Evolutionary conservation across 257 asterid species (phyloP).

Genomic region (Marsdenia floribunda): DNA sequence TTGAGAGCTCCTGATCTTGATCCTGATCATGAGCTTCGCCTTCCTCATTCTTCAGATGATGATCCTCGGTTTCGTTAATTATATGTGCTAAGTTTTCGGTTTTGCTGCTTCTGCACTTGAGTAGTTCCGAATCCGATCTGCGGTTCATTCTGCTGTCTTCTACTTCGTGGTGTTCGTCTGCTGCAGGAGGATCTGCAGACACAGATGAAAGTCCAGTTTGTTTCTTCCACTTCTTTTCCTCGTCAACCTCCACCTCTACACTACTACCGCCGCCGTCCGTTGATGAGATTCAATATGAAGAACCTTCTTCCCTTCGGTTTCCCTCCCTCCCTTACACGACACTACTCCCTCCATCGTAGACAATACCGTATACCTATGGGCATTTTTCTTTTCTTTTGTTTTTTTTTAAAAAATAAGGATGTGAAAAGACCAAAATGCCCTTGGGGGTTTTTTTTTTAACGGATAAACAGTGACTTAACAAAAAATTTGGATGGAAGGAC

Average conservation of each 20-base stretch:
- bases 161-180: background rate
- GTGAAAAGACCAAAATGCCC: no score
- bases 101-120: background rate
- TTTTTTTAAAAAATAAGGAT: no score
- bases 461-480: no score
- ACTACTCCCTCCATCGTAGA: no score
- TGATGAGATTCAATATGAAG: no score
- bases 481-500: no score
- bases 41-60: background rate
- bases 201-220: background rate
- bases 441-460: no score
- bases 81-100: background rate
- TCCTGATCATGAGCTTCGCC: slow-evolving; percentile 16
- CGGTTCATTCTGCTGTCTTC: background rate
- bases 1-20: slow-evolving; percentile 47
- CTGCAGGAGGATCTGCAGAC: background rate
- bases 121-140: background rate
- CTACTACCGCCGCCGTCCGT: background rate
- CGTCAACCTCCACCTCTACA: slow-evolving; percentile 8
- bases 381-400: no score
- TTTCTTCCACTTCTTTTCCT: slow-evolving; percentile 18
- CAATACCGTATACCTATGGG: no score
- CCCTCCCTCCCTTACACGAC: no score
- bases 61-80: background rate
- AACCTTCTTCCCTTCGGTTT: no score